phyloP scores from a whole-genome alignment of 768 basidiomycete species.

The Phanerochaete carnosa region DNA sequence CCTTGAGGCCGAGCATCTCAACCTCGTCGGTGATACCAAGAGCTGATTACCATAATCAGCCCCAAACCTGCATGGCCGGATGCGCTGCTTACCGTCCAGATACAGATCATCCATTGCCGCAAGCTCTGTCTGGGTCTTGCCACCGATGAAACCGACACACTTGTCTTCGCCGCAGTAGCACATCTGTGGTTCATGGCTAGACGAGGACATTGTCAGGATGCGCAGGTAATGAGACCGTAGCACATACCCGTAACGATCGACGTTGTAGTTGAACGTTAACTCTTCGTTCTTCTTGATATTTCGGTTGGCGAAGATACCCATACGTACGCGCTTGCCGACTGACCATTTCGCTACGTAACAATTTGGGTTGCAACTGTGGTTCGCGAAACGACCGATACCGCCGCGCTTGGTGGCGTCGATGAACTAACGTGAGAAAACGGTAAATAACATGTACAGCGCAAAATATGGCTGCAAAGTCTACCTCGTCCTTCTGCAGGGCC shows the following conservation, averaged over 20 bases:
- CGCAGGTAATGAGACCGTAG: not conserved
- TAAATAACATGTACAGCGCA: not conserved
- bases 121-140: slow-evolving; percentile 97
- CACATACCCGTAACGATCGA: slow-evolving; percentile 94
- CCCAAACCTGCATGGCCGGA: not conserved
- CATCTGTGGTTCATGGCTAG: slow-evolving; percentile 87
- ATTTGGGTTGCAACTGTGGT: slow-evolving; percentile 97
- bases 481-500: slow-evolving; percentile 99
- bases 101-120: slow-evolving; percentile 93
- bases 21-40: slow-evolving; percentile 93
- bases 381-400: slow-evolving; percentile 95
- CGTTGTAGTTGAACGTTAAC: slow-evolving; percentile 98
- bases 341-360: slow-evolving; percentile 99
- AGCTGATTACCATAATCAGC: slow-evolving; percentile 42
- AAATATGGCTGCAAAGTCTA: slow-evolving; percentile 29
- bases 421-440: slow-evolving; percentile 49
- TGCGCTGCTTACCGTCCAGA: slow-evolving; percentile 66
- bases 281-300: slow-evolving; percentile 77
- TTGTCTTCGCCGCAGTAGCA: slow-evolving; percentile 96
- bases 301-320: slow-evolving; percentile 97
- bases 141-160: slow-evolving; percentile 94
- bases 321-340: slow-evolving; percentile 81
- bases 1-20: slow-evolving; percentile 79
- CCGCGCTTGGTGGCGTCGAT: slow-evolving; percentile 98
- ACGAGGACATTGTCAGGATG: not conserved